Base-by-base conservation (phyloP, 2,329 filamentous ascomycete genomes). In the Mollisia scopiformis region DNA sequence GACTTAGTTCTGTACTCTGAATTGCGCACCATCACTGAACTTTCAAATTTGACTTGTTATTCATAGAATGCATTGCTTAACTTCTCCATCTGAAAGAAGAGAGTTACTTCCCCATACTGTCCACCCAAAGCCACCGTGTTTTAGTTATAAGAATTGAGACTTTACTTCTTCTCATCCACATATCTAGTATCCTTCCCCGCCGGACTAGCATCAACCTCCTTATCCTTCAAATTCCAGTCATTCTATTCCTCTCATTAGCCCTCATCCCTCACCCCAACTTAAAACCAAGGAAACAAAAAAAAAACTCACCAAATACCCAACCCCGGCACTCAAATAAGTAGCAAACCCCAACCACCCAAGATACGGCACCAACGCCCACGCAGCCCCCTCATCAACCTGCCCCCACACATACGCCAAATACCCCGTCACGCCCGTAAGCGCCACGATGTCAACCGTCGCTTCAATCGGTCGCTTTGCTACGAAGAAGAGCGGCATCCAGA, bases 401-500 rank as follows among this genome's bases (percentile, higher is more conserved):
- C 86, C 86, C 88, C 92, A 97, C 60, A 90, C 77, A 71, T 89
- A 90, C 14, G 90, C 83, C 54, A 97, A 77, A 69, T 92, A 93
- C 6, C 82, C 84, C 51, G 91, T 90, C 30, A 89, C 79, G 8
- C 89, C 92, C 0, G 89, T 80, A 8, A 97, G 80, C 0, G 88
- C 82, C 28, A 91, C 77, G 54, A 96, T 88, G 73, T 97, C 91
- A 28, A 83, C 82, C 6, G 91, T 86, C 3, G 93, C 93, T 71
- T 87, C 85, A 55, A 89, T 81, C 1, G 93, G 92, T 16, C 86
- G 85, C 66, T 88, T 88, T 54, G 89, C 73, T n/a, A 85, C 83
- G 73, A 97, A 97, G 83, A 97, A 97, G 11, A 97, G 83, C 13
- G 94, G 94, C 85, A 93, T 97, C 92, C 92, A 98, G 57, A 89